These are phyloP conservation scores for Penicillium antarcticum DNA, from an alignment of 495 filamentous ascomycete species.

Conservation along the genomic window DNA sequence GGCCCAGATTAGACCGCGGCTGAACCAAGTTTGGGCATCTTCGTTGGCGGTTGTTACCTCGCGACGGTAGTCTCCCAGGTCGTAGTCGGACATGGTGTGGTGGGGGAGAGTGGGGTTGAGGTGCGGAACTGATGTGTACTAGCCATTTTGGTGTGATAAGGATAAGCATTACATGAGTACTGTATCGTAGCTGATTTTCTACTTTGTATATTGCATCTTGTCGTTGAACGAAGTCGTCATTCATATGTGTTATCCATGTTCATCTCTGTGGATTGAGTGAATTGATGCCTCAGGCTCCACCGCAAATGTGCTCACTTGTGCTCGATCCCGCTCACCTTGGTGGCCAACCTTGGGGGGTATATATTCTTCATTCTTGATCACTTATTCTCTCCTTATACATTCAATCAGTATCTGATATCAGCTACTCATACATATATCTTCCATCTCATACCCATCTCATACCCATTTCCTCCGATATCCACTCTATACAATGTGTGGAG, in stretches of 20 bases:
- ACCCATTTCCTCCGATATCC: neutral
- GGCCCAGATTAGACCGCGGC: conserved; percentile 59
- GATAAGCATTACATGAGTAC: neutral
- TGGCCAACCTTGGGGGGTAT: conserved; percentile 8
- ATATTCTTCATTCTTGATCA: neutral
- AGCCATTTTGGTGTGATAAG: neutral
- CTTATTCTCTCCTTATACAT: neutral
- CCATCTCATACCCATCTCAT: neutral
- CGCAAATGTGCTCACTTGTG: conserved; percentile 13
- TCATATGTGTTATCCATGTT: no score
- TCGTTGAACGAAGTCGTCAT: no score
- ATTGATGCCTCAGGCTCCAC: neutral
- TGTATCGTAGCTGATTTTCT: no score
- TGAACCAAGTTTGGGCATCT: conserved; percentile 56
- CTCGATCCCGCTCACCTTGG: conserved; percentile 25
- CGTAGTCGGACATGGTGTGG: conserved; percentile 25
- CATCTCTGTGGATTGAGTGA: no score
- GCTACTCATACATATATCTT: neutral
- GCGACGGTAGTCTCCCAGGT: conserved; percentile 54
- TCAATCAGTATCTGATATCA: no score
- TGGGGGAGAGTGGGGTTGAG: neutral
- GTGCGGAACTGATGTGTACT: neutral
- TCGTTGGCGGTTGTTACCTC: conserved; percentile 39
- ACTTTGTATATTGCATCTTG: neutral
- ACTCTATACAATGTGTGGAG: conserved; percentile 20